Base-by-base conservation (phyloP, 1,284 basidiomycete genomes). In the Leccinum subrobustum region DNA sequence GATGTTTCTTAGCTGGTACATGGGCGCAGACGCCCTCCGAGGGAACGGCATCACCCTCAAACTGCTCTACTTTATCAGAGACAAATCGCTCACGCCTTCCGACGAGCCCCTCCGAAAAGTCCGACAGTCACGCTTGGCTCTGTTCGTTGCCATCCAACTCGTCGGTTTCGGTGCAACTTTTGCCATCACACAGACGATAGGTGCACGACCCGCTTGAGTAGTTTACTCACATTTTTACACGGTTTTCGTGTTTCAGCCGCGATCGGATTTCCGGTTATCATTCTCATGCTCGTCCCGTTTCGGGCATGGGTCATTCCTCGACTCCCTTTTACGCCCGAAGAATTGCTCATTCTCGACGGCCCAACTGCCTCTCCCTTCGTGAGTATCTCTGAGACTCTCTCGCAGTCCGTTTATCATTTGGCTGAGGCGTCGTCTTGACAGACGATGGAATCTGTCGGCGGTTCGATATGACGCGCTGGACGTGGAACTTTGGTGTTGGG, bases 211-310 rank as follows among this genome's bases (percentile, higher is more conserved):
- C 0, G 18, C 1, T 20, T 0, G 0, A 47, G 0, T 20, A 7
- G 11, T 47, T 20, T 47, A 7, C 1, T 47, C 18, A 47, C 44
- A 18, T 33, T 0, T 47, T 47, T 47, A 20, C 42, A 47, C 1
- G 42, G 42, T 47, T 47, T 47, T 12, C 42, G 18, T 8, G 6
- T 47, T 35, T 47, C 56, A 90, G 93, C 91, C 56, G 91, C 92
- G 5, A 94, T 97, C 60, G 94, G 92, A 1, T 98, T 98, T 73
- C 95, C 95, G 0, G 82, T 97, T 47, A 86, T 97, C 64, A 97
- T 98, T 70, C 85, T 93, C 69, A 75, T 93, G 18, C 81, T 98
- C 18, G 84, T 98, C n/a, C 96, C 96, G 0, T 67, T 96, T 6
- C 81, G 96, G 52, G 84, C 86, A 48, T 81, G 81, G 60, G 64